Base-by-base conservation (phyloP, 2,329 filamentous ascomycete genomes). In the Tothia fuscella region DNA sequence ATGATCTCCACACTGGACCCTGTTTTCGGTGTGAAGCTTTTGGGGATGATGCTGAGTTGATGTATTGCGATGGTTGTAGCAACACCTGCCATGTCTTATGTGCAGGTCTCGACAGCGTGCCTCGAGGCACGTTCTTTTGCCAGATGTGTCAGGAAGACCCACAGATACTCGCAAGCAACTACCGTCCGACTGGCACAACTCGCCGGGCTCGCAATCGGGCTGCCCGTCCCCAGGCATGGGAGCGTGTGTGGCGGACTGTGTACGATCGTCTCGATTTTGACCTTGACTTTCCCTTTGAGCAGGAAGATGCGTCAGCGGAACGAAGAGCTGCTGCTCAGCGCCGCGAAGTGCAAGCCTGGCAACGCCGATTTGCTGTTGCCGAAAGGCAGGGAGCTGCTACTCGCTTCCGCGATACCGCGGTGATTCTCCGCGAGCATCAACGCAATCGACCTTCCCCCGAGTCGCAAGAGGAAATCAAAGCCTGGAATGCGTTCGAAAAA, bases 41-140 rank as follows among this genome's bases (percentile, higher is more conserved):
- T 50, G 86, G 91, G 50, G 77, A 89, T 51, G 82, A 91, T 59
- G 82, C 93, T 49, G 71, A 87, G 14, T 73, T 94, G 40, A 78
- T 96, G 50, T 76, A 93, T 46, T 98, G 91, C 64, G 87, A 95
- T 59, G 80, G 78, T 54, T 98, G 91, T 66, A 82, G 93, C 66
- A 79, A 80, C 25, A 76, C 83, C 32, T 94, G 89, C 53, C 91
- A 98, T 60, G 87, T 87, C 36, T 84, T 93, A 60, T 98, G 91
- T 60, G 76, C 93, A 47, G 88, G 84, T 25, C 72, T 94, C 38
- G 80, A 88, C 46, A 65, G 70, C 41, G 76, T 93, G 43, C 87
- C 88, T 17, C 64, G 71, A 22, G 83, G 82, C 21, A 69, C 79
- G 49, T 98, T 89, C 88, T 94, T 89, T 59, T 98, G 91, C 65